These are phyloP conservation scores for Tylopilus balloui DNA, from an alignment of 768 basidiomycete species.

Conservation along the genomic window DNA sequence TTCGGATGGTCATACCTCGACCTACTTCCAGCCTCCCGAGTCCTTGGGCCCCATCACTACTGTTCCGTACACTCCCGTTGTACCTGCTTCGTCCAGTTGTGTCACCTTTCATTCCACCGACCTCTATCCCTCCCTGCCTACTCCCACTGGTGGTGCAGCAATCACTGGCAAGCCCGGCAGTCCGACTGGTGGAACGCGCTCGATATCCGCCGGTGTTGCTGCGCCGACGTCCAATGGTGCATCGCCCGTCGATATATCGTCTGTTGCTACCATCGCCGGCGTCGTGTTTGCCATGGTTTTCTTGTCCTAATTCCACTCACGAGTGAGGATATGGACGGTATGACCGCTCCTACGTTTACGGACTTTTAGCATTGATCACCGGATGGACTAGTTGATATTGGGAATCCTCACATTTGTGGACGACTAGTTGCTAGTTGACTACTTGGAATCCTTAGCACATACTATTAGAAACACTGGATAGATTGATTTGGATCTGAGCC, in stretches of 20 bases:
- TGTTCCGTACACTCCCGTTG: constrained; percentile 40
- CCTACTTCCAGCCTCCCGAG: constrained; percentile 48
- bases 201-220: constrained; percentile 15
- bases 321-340: background rate
- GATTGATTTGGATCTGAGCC: no score
- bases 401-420: no score
- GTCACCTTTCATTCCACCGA: constrained; percentile 33
- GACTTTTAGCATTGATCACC: background rate
- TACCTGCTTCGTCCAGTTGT: constrained; percentile 44
- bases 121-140: constrained; percentile 32
- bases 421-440: no score
- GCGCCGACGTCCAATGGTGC: constrained; percentile 16
- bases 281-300: constrained; percentile 34
- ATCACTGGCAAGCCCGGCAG: background rate
- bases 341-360: background rate
- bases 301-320: constrained; percentile 25
- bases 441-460: no score
- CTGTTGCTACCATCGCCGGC: constrained; percentile 29
- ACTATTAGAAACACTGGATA: no score
- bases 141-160: constrained; percentile 4
- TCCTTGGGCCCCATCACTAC: constrained; percentile 40
- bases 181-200: constrained; percentile 11
- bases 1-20: constrained; percentile 36
- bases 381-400: background rate
- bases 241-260: constrained; percentile 26